Evolutionary conservation across 257 asterid genomes (phyloP), one percentile per base, ranked within the genome.

Genomic region (Fraxinus excelsior): DNA sequence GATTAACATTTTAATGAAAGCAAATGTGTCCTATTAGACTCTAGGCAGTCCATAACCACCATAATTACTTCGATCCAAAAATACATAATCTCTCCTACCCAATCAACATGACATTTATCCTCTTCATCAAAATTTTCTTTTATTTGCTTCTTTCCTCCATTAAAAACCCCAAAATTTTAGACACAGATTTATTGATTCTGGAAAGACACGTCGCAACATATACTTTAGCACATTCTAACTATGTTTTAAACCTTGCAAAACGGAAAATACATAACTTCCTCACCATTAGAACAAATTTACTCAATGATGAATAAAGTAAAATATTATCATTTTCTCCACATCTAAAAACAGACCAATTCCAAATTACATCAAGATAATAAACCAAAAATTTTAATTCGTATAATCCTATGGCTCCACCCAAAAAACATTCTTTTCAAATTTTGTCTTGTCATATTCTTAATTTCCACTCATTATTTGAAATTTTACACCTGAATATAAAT

Each of bases 311-410:
- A 58, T 8, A 8, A 77, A 32, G 42, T 65, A 71, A 62, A 62
- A 21, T 8, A 65, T 75, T 35, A 65, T 13, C 10, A 56, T 32
- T 11, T 5, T 53, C 77, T 70, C 81, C 46, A n/a, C 25, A 35
- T 26, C 68, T 35, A 31, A 32, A 44, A 72, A 37, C 29, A 37
- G 75, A 62, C 34, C 12, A 35, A 28, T 35, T 42, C 44, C 40
- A 71, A 58, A 66, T 58, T 49, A 70, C 19, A 12, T 5, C 38
- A 73, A 66, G 69, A 72, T 72, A 49, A 72, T n/a, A 77, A 74
- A 70, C 44, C 28, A 74, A 23, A 4, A 46, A 16, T 16, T 66
- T 46, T 16, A 46, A 46, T 46, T 14, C 19, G 5, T 14, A 3
- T 46, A 46, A 14, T 46, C n/a, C n/a, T 46, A 16, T 46, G 58